A percentile compares a stretch with the other conserved stretches of the same genome.
phyloP scores from a whole-genome alignment of 2,329 filamentous ascomycete genomes.

The Amphichorda felina region DNA sequence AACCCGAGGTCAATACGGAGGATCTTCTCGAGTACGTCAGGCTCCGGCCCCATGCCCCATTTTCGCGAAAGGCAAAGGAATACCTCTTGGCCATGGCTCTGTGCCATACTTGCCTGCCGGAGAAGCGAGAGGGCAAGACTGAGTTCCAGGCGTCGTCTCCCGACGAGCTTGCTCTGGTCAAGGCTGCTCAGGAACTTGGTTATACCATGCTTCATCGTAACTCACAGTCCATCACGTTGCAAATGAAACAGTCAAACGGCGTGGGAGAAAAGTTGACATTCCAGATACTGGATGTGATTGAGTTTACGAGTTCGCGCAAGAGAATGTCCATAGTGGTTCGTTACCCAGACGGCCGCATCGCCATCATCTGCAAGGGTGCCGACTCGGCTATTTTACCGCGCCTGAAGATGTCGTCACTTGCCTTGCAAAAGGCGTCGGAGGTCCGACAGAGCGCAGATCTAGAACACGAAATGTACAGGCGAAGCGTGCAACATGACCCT shows the following conservation, averaged over 20 bases:
- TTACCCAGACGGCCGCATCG: conserved; percentile 74
- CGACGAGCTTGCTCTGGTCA: conserved; percentile 77
- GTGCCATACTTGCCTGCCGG: conserved; percentile 84
- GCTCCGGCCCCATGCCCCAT: conserved; percentile 60
- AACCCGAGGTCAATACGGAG: conserved; percentile 50
- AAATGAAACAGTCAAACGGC: conserved; percentile 24
- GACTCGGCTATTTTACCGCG: conserved; percentile 74
- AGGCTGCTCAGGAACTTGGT: conserved; percentile 75
- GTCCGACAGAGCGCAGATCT: conserved; percentile 50
- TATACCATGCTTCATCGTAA: conserved; percentile 67
- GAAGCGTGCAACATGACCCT: conserved; percentile 41
- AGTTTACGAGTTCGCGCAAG: conserved; percentile 83
- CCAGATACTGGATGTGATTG: conserved; percentile 74
- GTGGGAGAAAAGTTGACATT: conserved; percentile 48
- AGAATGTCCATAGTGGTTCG: conserved; percentile 82
- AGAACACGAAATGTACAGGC: conserved; percentile 42
- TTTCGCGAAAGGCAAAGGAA: conserved; percentile 67
- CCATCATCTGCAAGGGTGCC: conserved; percentile 81
- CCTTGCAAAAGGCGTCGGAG: conserved; percentile 61
- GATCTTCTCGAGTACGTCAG: conserved; percentile 73
- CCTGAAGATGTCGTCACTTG: conserved; percentile 60
- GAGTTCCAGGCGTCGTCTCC: conserved; percentile 83
- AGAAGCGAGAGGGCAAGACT: conserved; percentile 56
- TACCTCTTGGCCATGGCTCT: conserved; percentile 77
- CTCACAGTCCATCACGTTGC: conserved; percentile 51